Conservation (phyloP, 495 filamentous ascomycete species). For the Pseudoneurospora amorphoporcata region DNA sequence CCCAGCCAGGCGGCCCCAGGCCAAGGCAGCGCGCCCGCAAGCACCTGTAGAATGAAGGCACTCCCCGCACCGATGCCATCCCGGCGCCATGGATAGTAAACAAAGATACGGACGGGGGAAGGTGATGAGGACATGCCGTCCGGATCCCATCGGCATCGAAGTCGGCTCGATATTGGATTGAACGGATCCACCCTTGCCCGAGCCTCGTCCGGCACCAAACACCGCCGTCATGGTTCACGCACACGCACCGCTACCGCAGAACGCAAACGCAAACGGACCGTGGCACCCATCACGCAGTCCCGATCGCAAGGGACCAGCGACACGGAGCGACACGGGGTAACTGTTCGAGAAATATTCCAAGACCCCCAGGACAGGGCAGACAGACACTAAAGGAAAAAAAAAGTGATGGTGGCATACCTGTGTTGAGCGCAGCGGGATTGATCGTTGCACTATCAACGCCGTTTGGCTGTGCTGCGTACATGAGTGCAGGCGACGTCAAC, state of each 20-base stretch:
- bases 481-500: slow-evolving; percentile 33
- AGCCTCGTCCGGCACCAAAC: background rate
- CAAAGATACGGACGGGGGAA: background rate
- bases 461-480: slow-evolving; percentile 47
- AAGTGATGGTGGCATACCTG: slow-evolving; percentile 32
- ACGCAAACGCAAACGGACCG: background rate
- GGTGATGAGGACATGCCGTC: background rate
- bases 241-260: background rate
- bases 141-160: background rate
- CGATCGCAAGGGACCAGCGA: background rate
- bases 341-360: slow-evolving; percentile 5
- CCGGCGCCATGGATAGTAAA: background rate
- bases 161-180: background rate
- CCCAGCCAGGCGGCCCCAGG: background rate
- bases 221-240: background rate
- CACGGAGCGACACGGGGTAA: background rate
- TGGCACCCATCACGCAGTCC: background rate
- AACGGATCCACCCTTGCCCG: background rate
- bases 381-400: slow-evolving; percentile 4
- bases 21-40: background rate
- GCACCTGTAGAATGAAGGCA: background rate
- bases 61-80: background rate
- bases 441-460: slow-evolving; percentile 48
- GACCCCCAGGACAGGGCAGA: background rate
- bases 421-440: slow-evolving; percentile 44